Conservation (phyloP, 192 early-diverging fungal species). For the Coemansia nantahalensis region DNA sequence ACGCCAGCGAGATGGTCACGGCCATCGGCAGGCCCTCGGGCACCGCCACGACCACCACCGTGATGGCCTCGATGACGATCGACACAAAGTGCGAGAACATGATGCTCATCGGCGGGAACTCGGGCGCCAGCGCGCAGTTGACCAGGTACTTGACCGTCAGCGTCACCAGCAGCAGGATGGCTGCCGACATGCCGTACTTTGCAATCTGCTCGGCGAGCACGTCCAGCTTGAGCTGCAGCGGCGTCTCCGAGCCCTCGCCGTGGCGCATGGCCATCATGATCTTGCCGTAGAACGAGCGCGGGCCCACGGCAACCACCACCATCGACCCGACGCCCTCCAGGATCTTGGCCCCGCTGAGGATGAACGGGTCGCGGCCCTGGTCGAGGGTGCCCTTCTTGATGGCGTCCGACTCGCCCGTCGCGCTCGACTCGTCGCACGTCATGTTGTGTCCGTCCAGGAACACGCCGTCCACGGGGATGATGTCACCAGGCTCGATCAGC, state of each 20-base stretch:
- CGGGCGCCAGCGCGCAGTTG: conserved; percentile 51
- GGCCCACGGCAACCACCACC: conserved; percentile 83
- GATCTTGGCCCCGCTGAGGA: conserved; percentile 90
- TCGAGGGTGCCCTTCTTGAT: conserved; percentile 70
- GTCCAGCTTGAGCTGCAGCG: conserved; percentile 91
- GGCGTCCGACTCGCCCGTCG: conserved; percentile 89
- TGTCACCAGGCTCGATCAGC: conserved; percentile 84
- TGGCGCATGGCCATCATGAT: conserved; percentile 86
- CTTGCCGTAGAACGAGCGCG: conserved; percentile 83
- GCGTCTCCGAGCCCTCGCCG: conserved; percentile 65
- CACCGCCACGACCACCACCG: conserved; percentile 79
- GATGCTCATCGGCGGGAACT: conserved; percentile 57
- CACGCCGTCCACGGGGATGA: conserved; percentile 93
- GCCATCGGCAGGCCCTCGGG: conserved; percentile 89
- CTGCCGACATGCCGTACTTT: conserved; percentile 83
- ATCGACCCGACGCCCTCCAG: conserved; percentile 83
- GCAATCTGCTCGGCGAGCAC: conserved; percentile 90
- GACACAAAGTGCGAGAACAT: conserved; percentile 62
- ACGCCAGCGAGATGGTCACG: conserved; percentile 80
- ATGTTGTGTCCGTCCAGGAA: conserved; percentile 78
- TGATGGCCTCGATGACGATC: conserved; percentile 79
- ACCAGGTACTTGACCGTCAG: conserved; percentile 65
- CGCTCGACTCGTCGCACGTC: conserved; percentile 82
- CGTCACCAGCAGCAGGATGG: conserved; percentile 80
- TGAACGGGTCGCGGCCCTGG: conserved; percentile 63